Evolutionary conservation across 331 rosid species (phyloP), one percentile per base, ranked within the genome.

Genomic region (Erythrophleum ivorense): DNA sequence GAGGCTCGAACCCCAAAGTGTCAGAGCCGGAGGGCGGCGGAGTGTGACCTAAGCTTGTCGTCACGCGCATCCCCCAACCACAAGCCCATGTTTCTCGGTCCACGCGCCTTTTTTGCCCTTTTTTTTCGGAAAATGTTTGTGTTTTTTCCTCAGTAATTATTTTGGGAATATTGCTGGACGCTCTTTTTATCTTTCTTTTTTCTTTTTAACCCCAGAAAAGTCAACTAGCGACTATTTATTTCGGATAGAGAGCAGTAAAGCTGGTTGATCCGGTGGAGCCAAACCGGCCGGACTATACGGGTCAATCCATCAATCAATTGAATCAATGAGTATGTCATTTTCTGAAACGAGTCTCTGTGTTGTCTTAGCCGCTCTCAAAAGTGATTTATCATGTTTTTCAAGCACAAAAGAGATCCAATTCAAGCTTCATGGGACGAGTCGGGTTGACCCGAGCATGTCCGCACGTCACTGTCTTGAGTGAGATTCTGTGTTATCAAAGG

Each of bases 21-120:
- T 88, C 84, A 83, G 78, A 90, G 87, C 76, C 69, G 85, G 87
- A 90, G 93, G 97, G 91, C 90, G 97, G 97, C 93, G 92, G 89
- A 48, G 86, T 52, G 80, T 91, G 92, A 93, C 87, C 55, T 89
- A 86, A 87, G 62, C 72, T 78, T 86, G 88, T 84, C 92, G 89
- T 93, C 97, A 90, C 84, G 87, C 91, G 89, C 91, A 85, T 91
- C 88, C 73, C 66, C 88, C 45, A 31, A 60, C 50, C 19, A 21
- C 36, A 2, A 0, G 2, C 65, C 66, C 75, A 84, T 84, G 79
- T 46, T 78, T 71, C 91, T 91, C 88, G 91, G 69, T 71, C 40
- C 90, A 87, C 92, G 88, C 87, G 88, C 90, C 68, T 19, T 74
- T 36, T 79, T 69, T 24, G 1, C 67, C 7, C 36, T 59, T 24